These are phyloP conservation scores for Oryza glaberrima DNA, from an alignment of 176 grass and related monocot genomes.

Conservation along the genomic window DNA sequence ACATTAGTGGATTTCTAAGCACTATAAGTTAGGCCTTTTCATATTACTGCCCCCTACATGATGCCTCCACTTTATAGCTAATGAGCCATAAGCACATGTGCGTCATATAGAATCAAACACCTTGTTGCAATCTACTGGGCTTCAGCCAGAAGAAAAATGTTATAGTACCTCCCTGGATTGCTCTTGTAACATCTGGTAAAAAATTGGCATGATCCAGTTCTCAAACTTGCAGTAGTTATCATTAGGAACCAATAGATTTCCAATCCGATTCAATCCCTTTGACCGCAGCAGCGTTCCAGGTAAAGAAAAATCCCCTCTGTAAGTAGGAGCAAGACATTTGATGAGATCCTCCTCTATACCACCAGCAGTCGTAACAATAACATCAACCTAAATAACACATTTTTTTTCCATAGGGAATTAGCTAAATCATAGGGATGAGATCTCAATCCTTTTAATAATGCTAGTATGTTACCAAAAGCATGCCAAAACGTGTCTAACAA, in stretches of 20 bases:
- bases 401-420: slow-evolving; percentile 16
- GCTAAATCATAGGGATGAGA: not conserved
- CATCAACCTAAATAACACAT: slow-evolving; percentile 71
- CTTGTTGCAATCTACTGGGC: not conserved
- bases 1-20: not conserved
- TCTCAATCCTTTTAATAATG: not conserved
- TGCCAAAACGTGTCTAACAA: slow-evolving; percentile 2
- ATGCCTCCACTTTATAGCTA: not conserved
- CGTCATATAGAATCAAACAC: not conserved
- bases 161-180: slow-evolving; percentile 70
- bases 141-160: not conserved
- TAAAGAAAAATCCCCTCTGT: slow-evolving; percentile 86
- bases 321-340: slow-evolving; percentile 90
- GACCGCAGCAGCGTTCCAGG: slow-evolving; percentile 75
- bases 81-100: not conserved
- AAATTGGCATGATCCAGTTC: slow-evolving; percentile 90
- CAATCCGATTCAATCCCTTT: slow-evolving; percentile 93
- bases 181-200: slow-evolving; percentile 85
- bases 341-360: slow-evolving; percentile 98
- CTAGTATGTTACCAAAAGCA: not conserved
- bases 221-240: slow-evolving; percentile 99
- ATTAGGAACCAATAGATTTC: slow-evolving; percentile 94
- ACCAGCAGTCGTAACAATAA: slow-evolving; percentile 91
- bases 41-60: not conserved
- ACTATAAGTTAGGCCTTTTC: not conserved